These are phyloP conservation scores for Suillus subluteus DNA, from an alignment of 768 basidiomycete species.

Conservation along the genomic window DNA sequence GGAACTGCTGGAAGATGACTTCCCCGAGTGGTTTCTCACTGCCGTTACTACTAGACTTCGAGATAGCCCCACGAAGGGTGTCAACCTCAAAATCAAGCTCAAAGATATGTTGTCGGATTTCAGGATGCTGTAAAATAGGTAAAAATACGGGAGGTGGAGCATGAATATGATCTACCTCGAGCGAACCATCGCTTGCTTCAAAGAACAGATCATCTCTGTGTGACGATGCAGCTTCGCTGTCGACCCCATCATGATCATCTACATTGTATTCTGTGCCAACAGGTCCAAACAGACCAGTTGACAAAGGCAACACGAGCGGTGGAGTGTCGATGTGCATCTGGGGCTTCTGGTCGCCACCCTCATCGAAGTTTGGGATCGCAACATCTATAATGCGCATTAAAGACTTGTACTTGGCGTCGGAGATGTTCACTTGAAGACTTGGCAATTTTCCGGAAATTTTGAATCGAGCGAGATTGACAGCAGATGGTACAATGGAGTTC, in stretches of 20 bases:
- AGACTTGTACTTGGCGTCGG: slow-evolving; percentile 88
- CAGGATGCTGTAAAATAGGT: slow-evolving; percentile 30
- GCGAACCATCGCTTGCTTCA: slow-evolving; percentile 66
- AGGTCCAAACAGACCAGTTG: slow-evolving; percentile 57
- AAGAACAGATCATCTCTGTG: slow-evolving; percentile 65
- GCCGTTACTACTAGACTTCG: slow-evolving; percentile 63
- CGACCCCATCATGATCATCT: slow-evolving; percentile 59
- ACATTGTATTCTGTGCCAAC: slow-evolving; percentile 69
- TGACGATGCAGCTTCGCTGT: slow-evolving; percentile 41
- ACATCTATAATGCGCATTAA: slow-evolving; percentile 93
- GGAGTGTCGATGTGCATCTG: slow-evolving; percentile 27
- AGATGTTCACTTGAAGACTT: slow-evolving; percentile 85
- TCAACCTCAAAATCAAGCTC: slow-evolving; percentile 90
- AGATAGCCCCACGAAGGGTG: slow-evolving; percentile 76
- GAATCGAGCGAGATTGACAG: slow-evolving; percentile 81
- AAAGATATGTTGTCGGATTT: slow-evolving; percentile 63
- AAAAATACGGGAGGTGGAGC: slow-evolving; percentile 4
- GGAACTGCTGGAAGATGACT: slow-evolving; percentile 78
- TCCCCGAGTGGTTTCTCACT: slow-evolving; percentile 78
- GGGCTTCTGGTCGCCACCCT: slow-evolving; percentile 34
- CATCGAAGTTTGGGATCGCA: slow-evolving; percentile 81
- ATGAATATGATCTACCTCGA: slow-evolving; percentile 45
- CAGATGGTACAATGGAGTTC: slow-evolving; percentile 89
- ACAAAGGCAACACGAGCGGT: slow-evolving; percentile 50
- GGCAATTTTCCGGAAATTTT: slow-evolving; percentile 91